These are phyloP conservation scores for sorghum (Sorghum bicolor) DNA, from an alignment of 176 grass and related monocot genomes.

Conservation along the genomic window DNA sequence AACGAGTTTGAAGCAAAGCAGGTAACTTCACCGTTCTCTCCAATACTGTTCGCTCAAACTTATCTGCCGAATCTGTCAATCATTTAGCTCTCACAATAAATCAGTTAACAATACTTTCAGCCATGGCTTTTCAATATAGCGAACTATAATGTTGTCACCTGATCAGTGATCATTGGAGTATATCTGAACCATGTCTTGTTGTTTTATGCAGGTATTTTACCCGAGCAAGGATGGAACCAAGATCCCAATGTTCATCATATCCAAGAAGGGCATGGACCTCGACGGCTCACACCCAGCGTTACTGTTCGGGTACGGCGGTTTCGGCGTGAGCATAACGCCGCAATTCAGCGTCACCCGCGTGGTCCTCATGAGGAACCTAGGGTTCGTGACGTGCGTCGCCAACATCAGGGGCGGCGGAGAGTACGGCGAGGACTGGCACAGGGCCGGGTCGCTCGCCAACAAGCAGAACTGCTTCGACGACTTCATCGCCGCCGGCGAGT, in stretches of 20 bases:
- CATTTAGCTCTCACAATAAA: no score
- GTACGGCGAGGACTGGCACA: slow-evolving; percentile 93
- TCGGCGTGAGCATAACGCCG: slow-evolving; percentile 74
- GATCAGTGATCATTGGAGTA: neutral
- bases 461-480: slow-evolving; percentile 99
- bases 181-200: neutral
- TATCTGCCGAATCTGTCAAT: no score
- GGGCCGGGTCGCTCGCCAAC: slow-evolving; percentile 55
- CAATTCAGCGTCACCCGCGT: slow-evolving; percentile 63
- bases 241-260: slow-evolving; percentile 89
- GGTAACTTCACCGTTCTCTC: neutral
- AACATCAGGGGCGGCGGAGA: slow-evolving; percentile 90
- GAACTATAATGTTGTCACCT: no score
- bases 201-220: slow-evolving; percentile 56
- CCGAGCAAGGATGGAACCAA: slow-evolving; percentile 67
- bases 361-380: slow-evolving; percentile 62
- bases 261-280: slow-evolving; percentile 55
- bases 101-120: no score
- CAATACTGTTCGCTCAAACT: no score
- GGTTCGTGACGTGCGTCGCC: slow-evolving; percentile 65
- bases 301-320: slow-evolving; percentile 89
- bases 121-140: no score
- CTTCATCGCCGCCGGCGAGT: slow-evolving; percentile 67
- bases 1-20: slow-evolving; percentile 72
- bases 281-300: slow-evolving; percentile 66